Percentiles rank a stretch among this genome's conserved stretches.
Conservation (phyloP, 768 basidiomycete genomes). For the Tricholoma terreum region DNA sequence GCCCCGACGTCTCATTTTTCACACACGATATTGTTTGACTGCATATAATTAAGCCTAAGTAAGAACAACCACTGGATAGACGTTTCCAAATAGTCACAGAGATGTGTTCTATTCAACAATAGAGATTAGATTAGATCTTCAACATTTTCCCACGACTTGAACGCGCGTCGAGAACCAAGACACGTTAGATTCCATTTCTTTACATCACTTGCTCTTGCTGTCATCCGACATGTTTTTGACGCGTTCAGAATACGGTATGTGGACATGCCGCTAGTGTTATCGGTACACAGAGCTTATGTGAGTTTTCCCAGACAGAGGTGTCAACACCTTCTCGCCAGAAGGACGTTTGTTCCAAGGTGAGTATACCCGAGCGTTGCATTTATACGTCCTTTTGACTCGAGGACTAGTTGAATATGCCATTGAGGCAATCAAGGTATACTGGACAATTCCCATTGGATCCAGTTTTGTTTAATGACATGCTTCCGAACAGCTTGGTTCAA, state of each 20-base stretch:
- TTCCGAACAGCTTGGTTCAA: constrained; percentile 83
- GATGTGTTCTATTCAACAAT: too few relatives aligned
- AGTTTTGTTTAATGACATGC: constrained; percentile 2
- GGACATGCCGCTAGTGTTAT: constrained; percentile 3
- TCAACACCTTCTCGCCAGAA: constrained; percentile 98
- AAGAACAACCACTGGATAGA: neutral
- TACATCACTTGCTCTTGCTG: constrained; percentile 12
- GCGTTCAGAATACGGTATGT: constrained; percentile 89
- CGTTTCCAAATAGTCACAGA: too few relatives aligned
- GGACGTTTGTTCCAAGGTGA: constrained; percentile 97
- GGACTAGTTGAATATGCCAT: constrained; percentile 91
- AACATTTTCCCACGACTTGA: constrained; percentile 38
- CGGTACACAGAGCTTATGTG: neutral
- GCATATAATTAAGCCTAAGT: too few relatives aligned
- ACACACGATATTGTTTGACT: neutral
- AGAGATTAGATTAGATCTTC: constrained; percentile 34
- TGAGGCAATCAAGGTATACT: constrained; percentile 92
- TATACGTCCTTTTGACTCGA: constrained; percentile 15
- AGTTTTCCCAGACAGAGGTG: constrained; percentile 74
- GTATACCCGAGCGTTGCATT: constrained; percentile 12
- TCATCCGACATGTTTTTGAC: constrained; percentile 76
- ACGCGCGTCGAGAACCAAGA: constrained; percentile 44
- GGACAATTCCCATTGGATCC: neutral
- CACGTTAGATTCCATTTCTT: constrained; percentile 21
- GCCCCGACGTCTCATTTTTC: neutral